Evolutionary conservation across 768 basidiomycete genomes (phyloP), one percentile per base, ranked within the genome.

Genomic region (Mycena metata): DNA sequence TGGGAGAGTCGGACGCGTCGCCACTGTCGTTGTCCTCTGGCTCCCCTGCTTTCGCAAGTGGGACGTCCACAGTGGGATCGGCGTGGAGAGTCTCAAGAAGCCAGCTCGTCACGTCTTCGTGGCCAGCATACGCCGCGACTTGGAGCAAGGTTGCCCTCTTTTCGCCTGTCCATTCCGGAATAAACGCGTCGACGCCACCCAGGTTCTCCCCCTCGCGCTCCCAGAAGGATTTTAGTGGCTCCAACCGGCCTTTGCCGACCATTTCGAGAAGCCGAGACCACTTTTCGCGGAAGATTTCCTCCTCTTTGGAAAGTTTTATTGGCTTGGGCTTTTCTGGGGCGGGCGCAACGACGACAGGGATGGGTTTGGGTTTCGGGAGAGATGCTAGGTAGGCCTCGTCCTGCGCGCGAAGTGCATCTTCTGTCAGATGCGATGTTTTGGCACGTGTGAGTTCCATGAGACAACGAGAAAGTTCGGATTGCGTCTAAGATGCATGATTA

Each of bases 341-440:
- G 1, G 78, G 61, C 5, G 83, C 71, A 0, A 82, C 75, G n/a
- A 78, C 67, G 0, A 82, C 64, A 13, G 89, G 88, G 11, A 76
- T 78, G 1, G 83, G 81, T 76, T 88, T 95, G 2, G 94, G 90
- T 76, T 94, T 94, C 3, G 95, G 96, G 15, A 97, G 86, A 0
- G 96, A 96, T 1, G 94, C 91, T 23, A 97, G 86, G 76, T 94
- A 96, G 0, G 91, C 92, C 71, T 96, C 94, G 76, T 99, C 98
- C 72, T 96, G 93, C 11, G 85, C 90, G 26, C 86, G 89, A 23
- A 99, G 89, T 1, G 86, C 90, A 8, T 94, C 93, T 76, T 96
- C 94, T 0, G 96, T 94, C 24, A 96, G 83, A 73, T 95, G 92
- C 0, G 97, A 92, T 3, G 91, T 81, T 79, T 98, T 98, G 73